These are phyloP conservation scores for Melampsora abietis-canadensis DNA, from an alignment of 1,284 basidiomycete species.

Conservation along the genomic window DNA sequence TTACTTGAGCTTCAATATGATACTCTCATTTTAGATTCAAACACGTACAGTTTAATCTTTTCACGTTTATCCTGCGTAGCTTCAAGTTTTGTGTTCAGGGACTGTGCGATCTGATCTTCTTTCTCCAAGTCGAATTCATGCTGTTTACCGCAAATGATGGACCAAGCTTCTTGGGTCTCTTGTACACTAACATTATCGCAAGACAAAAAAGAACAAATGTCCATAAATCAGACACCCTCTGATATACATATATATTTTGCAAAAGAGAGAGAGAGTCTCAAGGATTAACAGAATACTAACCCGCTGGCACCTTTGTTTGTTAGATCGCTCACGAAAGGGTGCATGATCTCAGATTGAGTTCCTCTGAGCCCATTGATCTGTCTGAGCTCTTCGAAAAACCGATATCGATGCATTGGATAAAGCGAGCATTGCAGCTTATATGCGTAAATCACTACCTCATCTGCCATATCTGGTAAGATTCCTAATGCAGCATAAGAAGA, in stretches of 20 bases:
- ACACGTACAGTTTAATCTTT: slow-evolving; percentile 20
- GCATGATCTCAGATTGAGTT: slow-evolving; percentile 7
- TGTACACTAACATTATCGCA: neutral
- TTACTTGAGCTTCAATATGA: neutral
- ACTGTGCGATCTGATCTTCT: slow-evolving; percentile 26
- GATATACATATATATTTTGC: neutral
- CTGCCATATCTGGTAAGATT: slow-evolving; percentile 6
- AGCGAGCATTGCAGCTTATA: slow-evolving; percentile 20
- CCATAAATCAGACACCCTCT: neutral
- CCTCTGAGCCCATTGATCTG: slow-evolving; percentile 15
- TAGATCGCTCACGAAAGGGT: slow-evolving; percentile 9
- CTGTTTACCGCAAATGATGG: slow-evolving; percentile 3
- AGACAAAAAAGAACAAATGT: neutral
- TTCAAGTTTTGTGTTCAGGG: slow-evolving; percentile 1
- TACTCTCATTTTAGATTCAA: neutral
- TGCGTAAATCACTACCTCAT: slow-evolving; percentile 13
- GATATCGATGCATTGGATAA: slow-evolving; percentile 4
- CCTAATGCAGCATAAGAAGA: slow-evolving; percentile 18
- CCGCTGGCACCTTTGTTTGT: slow-evolving; percentile 25
- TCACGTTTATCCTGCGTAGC: neutral
- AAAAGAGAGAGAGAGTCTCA: neutral
- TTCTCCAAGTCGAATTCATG: slow-evolving; percentile 21
- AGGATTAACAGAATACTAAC: slow-evolving; percentile 10
- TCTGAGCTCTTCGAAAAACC: slow-evolving; percentile 23
- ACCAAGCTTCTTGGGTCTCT: slow-evolving; percentile 29